Base-by-base conservation (phyloP, 352 stramenopile genomes). In the Phytophthora lateralis region DNA sequence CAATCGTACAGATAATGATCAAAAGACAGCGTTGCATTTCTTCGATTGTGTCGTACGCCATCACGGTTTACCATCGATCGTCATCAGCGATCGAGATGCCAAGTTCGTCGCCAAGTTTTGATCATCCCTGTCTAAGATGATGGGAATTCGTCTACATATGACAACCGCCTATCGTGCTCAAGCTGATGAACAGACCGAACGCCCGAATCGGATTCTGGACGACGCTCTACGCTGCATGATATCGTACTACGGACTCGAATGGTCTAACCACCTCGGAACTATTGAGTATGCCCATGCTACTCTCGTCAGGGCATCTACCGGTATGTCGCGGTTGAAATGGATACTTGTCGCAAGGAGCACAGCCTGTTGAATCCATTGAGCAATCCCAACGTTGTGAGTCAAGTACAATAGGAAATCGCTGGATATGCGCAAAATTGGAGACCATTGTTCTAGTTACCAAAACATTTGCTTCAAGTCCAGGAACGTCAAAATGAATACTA, bases 21-120 rank as follows among this genome's bases (percentile, higher is more conserved):
- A 66, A 8, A 50, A 58, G 27, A 57, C 48, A 11, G 48, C 63
- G 2, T 20, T 60, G 20, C 3, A 44, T 17, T 69, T 60, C 9
- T 60, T 69, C 21, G 34, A 58, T 45, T 27, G 43, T 50, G 62
- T 66, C 35, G 56, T 66, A 15, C 21, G 51, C 3, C 39, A 66
- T 12, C 41, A 65, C 35, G 63, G 56, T 5, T 14, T 71, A 21
- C 50, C 63, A 14, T 38, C 43, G 3, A 29, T 48, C 4, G 59
- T 62, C 17, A 59, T 63, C 34, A 69, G 53, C 17, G 54, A 73
- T 56, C 39, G 55, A 18, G 65, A 69, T n/a, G 30, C 59, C 1
- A 69, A 66, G 30, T 69, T 73, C 18, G 32, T 56, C 4, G 52
- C 48, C 9, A 32, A 60, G 10, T 64, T 67, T 27, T 71, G 56